phyloP scores from a whole-genome alignment of 1,139 yeast species.

The Lodderomyces orthopsilosis region DNA sequence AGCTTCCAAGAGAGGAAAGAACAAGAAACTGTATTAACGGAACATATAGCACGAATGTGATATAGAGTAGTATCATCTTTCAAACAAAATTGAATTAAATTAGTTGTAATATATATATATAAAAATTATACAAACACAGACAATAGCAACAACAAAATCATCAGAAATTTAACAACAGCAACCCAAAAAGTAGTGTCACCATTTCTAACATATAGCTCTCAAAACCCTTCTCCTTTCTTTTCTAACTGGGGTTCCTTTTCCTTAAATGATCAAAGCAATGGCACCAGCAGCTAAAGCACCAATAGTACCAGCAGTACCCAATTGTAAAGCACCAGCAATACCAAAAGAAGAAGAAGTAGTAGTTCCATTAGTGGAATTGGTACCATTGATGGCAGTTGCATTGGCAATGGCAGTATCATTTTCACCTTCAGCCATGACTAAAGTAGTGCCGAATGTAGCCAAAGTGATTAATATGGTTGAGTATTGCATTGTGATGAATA shows the following conservation, averaged over 20 bases:
- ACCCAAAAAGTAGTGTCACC: not conserved
- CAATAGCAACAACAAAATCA: no score
- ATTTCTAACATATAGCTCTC: no score
- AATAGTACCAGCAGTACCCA: constrained; percentile 22
- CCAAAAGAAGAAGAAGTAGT: constrained; percentile 12
- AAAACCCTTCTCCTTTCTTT: not conserved
- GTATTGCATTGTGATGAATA: constrained; percentile 42
- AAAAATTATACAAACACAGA: no score
- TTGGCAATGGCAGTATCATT: constrained; percentile 33
- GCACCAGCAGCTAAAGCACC: constrained; percentile 48
- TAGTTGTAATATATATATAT: no score
- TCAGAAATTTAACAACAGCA: no score
- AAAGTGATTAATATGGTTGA: constrained; percentile 43
- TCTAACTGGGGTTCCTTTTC: not conserved
- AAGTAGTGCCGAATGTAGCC: constrained; percentile 41
- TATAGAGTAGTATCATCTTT: no score
- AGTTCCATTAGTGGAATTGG: constrained; percentile 18
- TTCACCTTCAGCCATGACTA: constrained; percentile 9
- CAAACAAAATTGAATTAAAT: no score
- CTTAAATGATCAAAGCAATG: constrained; percentile 46
- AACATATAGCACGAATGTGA: no score
- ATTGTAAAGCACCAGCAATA: constrained; percentile 12
- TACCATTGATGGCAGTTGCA: constrained; percentile 15
- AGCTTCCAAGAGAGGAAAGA: no score
- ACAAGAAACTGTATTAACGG: no score